These are phyloP conservation scores for Cryptococcus sp. DNA, from an alignment of 1,284 basidiomycete species.

Conservation along the genomic window DNA sequence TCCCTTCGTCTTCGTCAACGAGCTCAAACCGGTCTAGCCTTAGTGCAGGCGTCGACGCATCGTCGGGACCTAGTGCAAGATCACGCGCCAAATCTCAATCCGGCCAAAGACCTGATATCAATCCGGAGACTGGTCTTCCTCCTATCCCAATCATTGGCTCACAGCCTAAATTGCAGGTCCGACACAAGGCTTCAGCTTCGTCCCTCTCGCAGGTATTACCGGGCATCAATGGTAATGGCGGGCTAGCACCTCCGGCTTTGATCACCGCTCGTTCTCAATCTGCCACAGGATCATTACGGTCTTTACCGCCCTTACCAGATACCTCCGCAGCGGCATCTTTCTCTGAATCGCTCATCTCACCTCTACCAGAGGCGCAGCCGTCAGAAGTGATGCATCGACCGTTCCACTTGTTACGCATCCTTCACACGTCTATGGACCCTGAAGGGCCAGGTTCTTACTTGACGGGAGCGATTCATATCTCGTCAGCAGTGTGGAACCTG, in stretches of 20 bases:
- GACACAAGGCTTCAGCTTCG: constrained; percentile 28
- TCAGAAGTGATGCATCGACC: constrained; percentile 75
- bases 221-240: constrained; percentile 8
- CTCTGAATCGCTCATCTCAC: constrained; percentile 29
- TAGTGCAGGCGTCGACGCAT: neutral
- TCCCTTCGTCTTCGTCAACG: neutral
- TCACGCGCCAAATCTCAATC: constrained; percentile 44
- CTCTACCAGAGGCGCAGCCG: constrained; percentile 55
- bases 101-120: constrained; percentile 17
- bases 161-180: constrained; percentile 1
- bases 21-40: too few relatives aligned
- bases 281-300: constrained; percentile 10
- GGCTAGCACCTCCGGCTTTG: constrained; percentile 21
- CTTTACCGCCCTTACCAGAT: constrained; percentile 15
- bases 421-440: constrained; percentile 73
- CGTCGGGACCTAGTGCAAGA: constrained; percentile 14
- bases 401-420: constrained; percentile 82
- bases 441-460: constrained; percentile 83
- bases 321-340: constrained; percentile 1
- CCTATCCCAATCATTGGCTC: constrained; percentile 4
- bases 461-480: constrained; percentile 82
- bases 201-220: constrained; percentile 11
- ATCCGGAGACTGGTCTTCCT: constrained; percentile 4
- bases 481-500: constrained; percentile 75
- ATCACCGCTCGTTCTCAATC: constrained; percentile 12